These are phyloP conservation scores for Xanthoconium purpureum DNA, from an alignment of 768 basidiomycete species.

Conservation along the genomic window DNA sequence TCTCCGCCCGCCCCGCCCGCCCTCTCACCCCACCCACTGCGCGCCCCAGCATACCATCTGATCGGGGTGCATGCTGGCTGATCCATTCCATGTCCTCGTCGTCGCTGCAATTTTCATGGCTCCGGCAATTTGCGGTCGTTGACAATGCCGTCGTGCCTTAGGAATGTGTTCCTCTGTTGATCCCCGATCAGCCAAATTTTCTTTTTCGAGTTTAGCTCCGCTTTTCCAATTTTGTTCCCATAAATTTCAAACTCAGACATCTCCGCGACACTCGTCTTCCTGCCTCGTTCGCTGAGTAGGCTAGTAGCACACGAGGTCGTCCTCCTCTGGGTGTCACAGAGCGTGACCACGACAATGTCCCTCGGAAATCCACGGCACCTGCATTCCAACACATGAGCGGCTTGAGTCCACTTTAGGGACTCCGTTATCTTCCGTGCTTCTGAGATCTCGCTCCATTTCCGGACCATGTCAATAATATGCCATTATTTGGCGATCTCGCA, in stretches of 20 bases:
- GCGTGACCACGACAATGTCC: neutral
- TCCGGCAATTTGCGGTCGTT: slow-evolving; percentile 32
- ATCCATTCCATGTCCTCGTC: neutral
- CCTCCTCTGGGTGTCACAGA: neutral
- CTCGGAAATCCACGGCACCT: slow-evolving; percentile 20
- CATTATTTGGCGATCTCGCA: slow-evolving; percentile 22
- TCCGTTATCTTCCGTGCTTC: slow-evolving; percentile 18
- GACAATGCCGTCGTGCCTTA: slow-evolving; percentile 30
- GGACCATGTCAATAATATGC: slow-evolving; percentile 19
- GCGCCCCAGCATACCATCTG: neutral
- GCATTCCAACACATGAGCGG: slow-evolving; percentile 12
- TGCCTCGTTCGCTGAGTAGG: slow-evolving; percentile 22
- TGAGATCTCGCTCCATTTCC: slow-evolving; percentile 27
- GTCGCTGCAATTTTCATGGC: neutral
- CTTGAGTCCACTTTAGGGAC: slow-evolving; percentile 22
- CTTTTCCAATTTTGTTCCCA: slow-evolving; percentile 15
- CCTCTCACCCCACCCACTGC: neutral
- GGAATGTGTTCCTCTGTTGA: slow-evolving; percentile 45
- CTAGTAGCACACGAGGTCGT: neutral
- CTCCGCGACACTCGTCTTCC: slow-evolving; percentile 27
- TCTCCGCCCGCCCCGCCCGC: slow-evolving; percentile 4
- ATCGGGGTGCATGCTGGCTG: neutral
- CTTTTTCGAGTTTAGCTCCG: slow-evolving; percentile 35
- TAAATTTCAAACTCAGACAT: slow-evolving; percentile 22
- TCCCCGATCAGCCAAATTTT: slow-evolving; percentile 56